Base-by-base conservation (phyloP, 2,329 filamentous ascomycete species). In the Pezicula neosporulosa region DNA sequence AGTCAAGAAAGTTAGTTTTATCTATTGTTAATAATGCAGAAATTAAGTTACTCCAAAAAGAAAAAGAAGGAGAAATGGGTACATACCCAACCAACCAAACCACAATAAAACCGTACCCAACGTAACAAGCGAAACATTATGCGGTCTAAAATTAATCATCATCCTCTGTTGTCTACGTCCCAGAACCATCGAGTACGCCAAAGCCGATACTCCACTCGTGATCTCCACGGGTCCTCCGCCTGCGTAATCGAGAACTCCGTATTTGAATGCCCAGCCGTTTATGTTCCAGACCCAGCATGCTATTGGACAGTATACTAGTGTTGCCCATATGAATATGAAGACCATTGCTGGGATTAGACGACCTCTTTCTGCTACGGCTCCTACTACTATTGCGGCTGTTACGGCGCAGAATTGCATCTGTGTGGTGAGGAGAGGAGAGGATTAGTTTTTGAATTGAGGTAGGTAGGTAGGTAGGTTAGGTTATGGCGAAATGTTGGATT, bases 101-200 rank as follows among this genome's bases (percentile, higher is more conserved):
- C 91, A 97, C 49, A 97, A 89, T 64, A 97, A 82, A 56, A 95
- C 81, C 6, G 92, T 97, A 57, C 92, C 92, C 63, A 97, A 86
- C 1, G 92, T 90, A 73, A 97, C 95, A 67, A 97, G 82, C 3
- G 91, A 96, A 61, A 97, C 92, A 77, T 97, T 97, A 79, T 97
- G 93, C 15, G 92, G 93, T 58, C 93, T 89, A 82, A 97, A 97
- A 81, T 96, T 97, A 72, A 96, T 83, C 89, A 97, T 96, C 90
- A 96, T 96, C 77, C 90, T 92, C 77, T 96, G 91, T 75, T 96
- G 93, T 60, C 92, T 89, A 64, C 90, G 87, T 61, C 92, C 92
- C 54, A 97, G 88, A 36, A 96, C 85, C 88, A 89, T 86, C 6
- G 90, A 95, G 76, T 97, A 97, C 57, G 92, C 92, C 43, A 97